Base-by-base conservation (phyloP, 176 grass and related monocot species). In the bread wheat (Triticum aestivum) region DNA sequence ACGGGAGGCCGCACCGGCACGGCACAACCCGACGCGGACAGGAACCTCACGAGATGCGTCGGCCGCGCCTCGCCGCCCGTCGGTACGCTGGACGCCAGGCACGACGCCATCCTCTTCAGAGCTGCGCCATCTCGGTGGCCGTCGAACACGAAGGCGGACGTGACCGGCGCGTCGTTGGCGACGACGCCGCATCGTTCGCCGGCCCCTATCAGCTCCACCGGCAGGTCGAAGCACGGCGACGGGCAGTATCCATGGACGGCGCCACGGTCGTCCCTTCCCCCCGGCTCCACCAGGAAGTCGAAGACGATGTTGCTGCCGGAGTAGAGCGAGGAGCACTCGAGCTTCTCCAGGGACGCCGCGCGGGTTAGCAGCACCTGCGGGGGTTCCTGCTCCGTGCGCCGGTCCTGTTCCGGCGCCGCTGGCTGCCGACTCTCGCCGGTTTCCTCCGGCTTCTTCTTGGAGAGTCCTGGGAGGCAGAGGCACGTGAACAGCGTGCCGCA, bases 191-290 rank as follows among this genome's bases (percentile, higher is more conserved):
- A 65, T 9, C 79, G 84, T 26, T 86, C 24, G 41, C 41, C 72
- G 73, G 84, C 59, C 73, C 73, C 23, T 52, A 90, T 86, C 74
- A 78, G 65, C 79, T 87, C 89, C 79, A 65, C 79, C 11, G 89
- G 89, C 65, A 90, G 89, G 65, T 90, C 89, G 73, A 90, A 90
- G 79, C 89, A 90, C 42, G 89, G 84, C 0, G 89, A 90, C 65
- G 89, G 89, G 73, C 89, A 90, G 65, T 82, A 90, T 12, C 84
- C 84, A 0, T 83, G 89, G 54, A 37, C 1, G 5, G 34, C 6
- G 69, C 68, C 65, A 21, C 39, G 63, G 20, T 83, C 37, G 65
- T 61, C 71, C 11, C 30, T 21, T 41, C 14, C 27, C n/a, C 14
- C 75, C 5, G 54, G 38, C 38, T 45, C 65, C 12, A 30, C 79